Base-by-base conservation (phyloP, 139 green algal species). In the Bryopsis sp. region DNA sequence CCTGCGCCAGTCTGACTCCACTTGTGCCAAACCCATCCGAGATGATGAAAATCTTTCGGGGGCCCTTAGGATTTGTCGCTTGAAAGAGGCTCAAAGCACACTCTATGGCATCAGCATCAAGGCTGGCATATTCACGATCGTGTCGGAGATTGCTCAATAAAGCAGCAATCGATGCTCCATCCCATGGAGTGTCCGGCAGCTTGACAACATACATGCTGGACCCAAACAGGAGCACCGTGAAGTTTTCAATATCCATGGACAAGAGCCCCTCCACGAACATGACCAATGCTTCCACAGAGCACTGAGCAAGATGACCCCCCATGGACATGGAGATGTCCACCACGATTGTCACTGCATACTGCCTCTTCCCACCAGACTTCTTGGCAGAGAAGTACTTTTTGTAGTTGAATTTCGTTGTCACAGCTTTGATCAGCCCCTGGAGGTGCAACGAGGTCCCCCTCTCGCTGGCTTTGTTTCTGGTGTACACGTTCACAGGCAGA, bases 261-360 rank as follows among this genome's bases (percentile, higher is more conserved):
- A 47, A 35, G 26, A 82, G 39, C 31, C 67, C 68, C 22, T 37
- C 62, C 31, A 77, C 31, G 48, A 79, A 15, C 54, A 71, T 64
- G 6, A 70, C 34, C 34, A 76, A 28, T 47, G 47, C 8, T 39
- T 82, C 72, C 39, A 79, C 36, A 37, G 60, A 50, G n/a, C 63
- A 72, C 19, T 60, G 29, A 38, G 39, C 57, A 54, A 59, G 48
- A 26, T 71, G 67, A 11, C 76, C 76, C 31, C 6, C 43, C 76
- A 82, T 82, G 11, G 72, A 79, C 63, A 67, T 65, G 15, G 76
- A 82, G 11, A 72, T 39, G 32, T 82, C 76, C 46, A 82, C 8
- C 32, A 71, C 47, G 11, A 82, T 67, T 19, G 57, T 61, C 3
- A 82, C 29, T 39, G 54, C 46, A 68, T 79, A 76, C n/a, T 68